Base-by-base conservation (phyloP, 2,329 filamentous ascomycete genomes). In the Paecilomyces fulvus region DNA sequence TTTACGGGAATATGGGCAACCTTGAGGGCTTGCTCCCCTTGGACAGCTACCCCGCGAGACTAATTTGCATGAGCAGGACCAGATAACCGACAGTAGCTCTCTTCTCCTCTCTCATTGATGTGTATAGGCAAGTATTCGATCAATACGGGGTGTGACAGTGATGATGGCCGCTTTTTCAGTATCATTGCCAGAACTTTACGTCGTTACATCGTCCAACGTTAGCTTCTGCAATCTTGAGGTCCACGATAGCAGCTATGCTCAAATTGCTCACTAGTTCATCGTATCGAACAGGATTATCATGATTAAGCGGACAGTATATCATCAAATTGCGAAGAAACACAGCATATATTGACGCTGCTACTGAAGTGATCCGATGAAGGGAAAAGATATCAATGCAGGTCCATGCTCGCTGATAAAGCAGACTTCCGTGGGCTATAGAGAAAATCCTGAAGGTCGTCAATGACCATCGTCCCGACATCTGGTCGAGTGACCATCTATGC, bases 401-500 rank as follows among this genome's bases (percentile, higher is more conserved):
- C 14, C 14, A 17, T 43, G 14, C 14, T 17, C 3, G n/a, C 37
- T 17, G 33, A 43, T 12, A 20, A 17, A 23, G 21, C 21, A 21
- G n/a, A n/a, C 48, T 49, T 23, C 48, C 20, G 14, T 23, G 9
- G 3, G 23, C 20, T 14, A 49, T n/a, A 12, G 33, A 14, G 48
- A 28, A 17, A 28, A 49, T 49, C n/a, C 7, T 17, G 37, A 43
- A 49, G 21, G 25, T 12, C 12, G 4, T 20, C n/a, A 23, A 28
- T 49, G 21, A 8, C 20, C 21, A 49, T 14, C 6, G 11, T 14
- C 21, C 17, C 14, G 49, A 30, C 31, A 52, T 53, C 48, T 61
- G 12, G 57, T 53, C 31, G 60, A 52, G 10, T 59, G 23, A 14
- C 61, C 59, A 33, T 68, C 67, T 56, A 65, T 64, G 64, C 66